Base-by-base conservation (phyloP, 345 rosid species). In the Geranium rotundifolium region DNA sequence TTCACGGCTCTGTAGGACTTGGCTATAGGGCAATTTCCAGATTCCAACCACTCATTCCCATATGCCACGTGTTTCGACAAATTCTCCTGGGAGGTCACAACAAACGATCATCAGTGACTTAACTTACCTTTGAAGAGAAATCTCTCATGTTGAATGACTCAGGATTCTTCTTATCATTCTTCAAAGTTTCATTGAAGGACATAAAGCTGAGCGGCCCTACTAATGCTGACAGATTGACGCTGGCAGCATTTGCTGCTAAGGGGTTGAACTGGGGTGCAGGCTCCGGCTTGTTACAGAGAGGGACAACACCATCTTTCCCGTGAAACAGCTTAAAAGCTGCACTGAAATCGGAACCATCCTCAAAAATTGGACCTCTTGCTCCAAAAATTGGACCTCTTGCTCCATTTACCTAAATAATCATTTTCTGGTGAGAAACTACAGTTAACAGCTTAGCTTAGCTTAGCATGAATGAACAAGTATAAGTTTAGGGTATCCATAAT, bases 361-460 rank as follows among this genome's bases (percentile, higher is more conserved):
- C 96, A 75, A 91, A 91, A 61, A 91, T 88, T 8, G 96, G 97
- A 64, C 96, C 97, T 76, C 77, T 86, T n/a, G n/a, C n/a, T n/a
- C n/a, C n/a, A n/a, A n/a, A n/a, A n/a, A n/a, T n/a, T n/a, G n/a
- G n/a, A n/a, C n/a, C n/a, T n/a, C n/a, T n/a, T 59, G 77, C 80
- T 72, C 83, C 95, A 59, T 60, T 70, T 61, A 67, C 71, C 85
- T 81, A 65, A 65, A 74, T 52, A 50, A 59, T n/a, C n/a, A n/a
- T n/a, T n/a, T n/a, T n/a, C n/a, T n/a, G n/a, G n/a, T n/a, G n/a
- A n/a, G n/a, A n/a, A n/a, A n/a, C n/a, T n/a, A n/a, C n/a, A n/a
- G n/a, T n/a, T n/a, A n/a, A n/a, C n/a, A n/a, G 37, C 37, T 2
- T 31, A 31, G 4, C 37, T 31, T 31, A 31, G 7, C 4, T 31